phyloP scores from a whole-genome alignment of 148 eudicot species.

The Heliamphora exappendiculata region DNA sequence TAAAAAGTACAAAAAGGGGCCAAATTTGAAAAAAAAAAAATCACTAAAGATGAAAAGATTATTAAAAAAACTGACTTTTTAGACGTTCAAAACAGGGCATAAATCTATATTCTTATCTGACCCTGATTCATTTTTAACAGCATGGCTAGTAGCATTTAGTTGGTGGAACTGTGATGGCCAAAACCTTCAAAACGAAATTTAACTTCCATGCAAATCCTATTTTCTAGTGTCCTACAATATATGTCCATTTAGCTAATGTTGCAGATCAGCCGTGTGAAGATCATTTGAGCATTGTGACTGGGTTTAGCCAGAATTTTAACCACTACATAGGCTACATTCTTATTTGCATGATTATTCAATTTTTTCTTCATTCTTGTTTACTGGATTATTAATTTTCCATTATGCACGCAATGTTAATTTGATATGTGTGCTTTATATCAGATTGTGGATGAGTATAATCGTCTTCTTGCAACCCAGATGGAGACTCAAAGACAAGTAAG shows the following conservation, averaged over 20 bases:
- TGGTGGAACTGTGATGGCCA: not conserved
- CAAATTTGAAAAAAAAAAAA: too few species aligned
- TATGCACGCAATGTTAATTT: slow-evolving; percentile 6
- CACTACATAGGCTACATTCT: not conserved
- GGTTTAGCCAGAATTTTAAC: not conserved
- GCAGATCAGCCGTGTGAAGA: not conserved
- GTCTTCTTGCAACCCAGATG: slow-evolving; percentile 80
- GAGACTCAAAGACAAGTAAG: slow-evolving; percentile 87
- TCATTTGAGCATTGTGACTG: not conserved
- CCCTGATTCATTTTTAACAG: not conserved
- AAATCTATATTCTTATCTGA: not conserved
- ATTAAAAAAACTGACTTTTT: too few species aligned
- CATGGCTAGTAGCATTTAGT: not conserved
- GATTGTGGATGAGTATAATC: slow-evolving; percentile 87
- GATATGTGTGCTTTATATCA: slow-evolving; percentile 15
- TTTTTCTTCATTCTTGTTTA: not conserved
- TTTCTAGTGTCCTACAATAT: not conserved
- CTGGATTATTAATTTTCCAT: not conserved
- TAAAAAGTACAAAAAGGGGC: too few species aligned
- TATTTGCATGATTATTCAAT: not conserved
- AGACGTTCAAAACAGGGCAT: too few species aligned
- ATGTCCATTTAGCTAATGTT: not conserved
- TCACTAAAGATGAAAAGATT: too few species aligned
- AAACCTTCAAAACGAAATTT: not conserved
- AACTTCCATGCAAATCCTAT: not conserved